Base-by-base conservation (phyloP, 768 basidiomycete species). In the Pulveroboletus ravenelii region DNA sequence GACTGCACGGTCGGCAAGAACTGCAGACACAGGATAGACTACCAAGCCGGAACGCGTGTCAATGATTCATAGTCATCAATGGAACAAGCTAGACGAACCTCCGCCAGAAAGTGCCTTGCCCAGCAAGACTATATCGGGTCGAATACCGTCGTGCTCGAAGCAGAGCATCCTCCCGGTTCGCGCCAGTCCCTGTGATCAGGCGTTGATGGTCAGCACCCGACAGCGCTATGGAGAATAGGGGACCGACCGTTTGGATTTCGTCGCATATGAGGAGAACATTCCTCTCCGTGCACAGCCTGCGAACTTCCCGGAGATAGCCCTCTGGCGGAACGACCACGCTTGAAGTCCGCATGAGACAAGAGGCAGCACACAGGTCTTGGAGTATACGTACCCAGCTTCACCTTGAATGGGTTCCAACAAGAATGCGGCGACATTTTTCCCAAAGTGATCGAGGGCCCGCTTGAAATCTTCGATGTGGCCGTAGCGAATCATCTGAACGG, bases 101-200 rank as follows among this genome's bases (percentile, higher is more conserved):
- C 96, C 96, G 25, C 96, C 95, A 4, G 93, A 95, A 7, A 99
- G 80, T 0, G 96, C 96, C 71, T 99, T 99, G 41, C 96, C 96
- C 46, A 99, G 81, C 13, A 95, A 79, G 27, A 98, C 75, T 46
- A 99, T 79, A 64, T 99, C 96, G 25, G 96, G 94, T 57, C 88
- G 81, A 62, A 96, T 79, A 48, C 78, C 75, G 56, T 95, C 93
- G 62, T 93, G 87, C 61, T 97, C 86, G 61, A 78, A 89, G 51
- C 87, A 89, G 41, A 98, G 82, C 84, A 97, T 82, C 77, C 89
- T 93, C 35, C 95, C 95, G 0, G 95, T 97, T 38, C 95, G 78
- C 56, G 89, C 88, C 27, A 99, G 75, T 37, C 95, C 95, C 83
- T 91, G 61, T 36, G 5, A 23, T 36, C 44, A 34, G 15, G 48